Conservation (phyloP, 2,329 filamentous ascomycete species). For the Xylariales sp. region DNA sequence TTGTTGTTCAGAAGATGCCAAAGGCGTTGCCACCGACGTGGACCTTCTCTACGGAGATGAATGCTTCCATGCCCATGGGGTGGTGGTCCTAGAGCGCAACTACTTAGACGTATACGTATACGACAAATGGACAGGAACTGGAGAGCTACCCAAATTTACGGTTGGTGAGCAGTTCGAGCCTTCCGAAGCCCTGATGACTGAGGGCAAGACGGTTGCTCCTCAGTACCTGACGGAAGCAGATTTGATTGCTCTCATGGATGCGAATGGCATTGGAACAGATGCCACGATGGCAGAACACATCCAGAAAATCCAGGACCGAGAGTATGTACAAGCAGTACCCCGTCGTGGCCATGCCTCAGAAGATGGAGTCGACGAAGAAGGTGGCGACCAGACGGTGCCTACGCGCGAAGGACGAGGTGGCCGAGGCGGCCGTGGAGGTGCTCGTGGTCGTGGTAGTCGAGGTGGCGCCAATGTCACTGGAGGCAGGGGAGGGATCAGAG, state of each 20-base stretch:
- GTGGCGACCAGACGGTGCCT: constrained; percentile 32
- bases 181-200: constrained; percentile 80
- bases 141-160: constrained; percentile 73
- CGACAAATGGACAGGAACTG: constrained; percentile 90
- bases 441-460: constrained; percentile 38
- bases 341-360: constrained; percentile 31
- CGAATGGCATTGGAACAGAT: constrained; percentile 96
- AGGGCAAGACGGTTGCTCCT: constrained; percentile 85
- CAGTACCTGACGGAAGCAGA: constrained; percentile 92
- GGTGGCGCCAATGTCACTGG: constrained; percentile 31
- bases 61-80: constrained; percentile 73
- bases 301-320: constrained; percentile 83
- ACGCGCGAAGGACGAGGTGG: constrained; percentile 38
- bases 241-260: constrained; percentile 94
- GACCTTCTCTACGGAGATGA: constrained; percentile 83
- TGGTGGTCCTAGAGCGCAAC: constrained; percentile 83
- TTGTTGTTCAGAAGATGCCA: constrained; percentile 92
- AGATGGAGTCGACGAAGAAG: constrained; percentile 29
- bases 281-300: constrained; percentile 99
- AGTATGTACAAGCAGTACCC: constrained; percentile 71
- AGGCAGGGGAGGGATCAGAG: constrained; percentile 57
- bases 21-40: constrained; percentile 79
- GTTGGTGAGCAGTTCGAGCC: constrained; percentile 82
- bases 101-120: constrained; percentile 96
- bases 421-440: constrained; percentile 45